phyloP scores from a whole-genome alignment of 257 asterid species.

The Hygrophila difformis region DNA sequence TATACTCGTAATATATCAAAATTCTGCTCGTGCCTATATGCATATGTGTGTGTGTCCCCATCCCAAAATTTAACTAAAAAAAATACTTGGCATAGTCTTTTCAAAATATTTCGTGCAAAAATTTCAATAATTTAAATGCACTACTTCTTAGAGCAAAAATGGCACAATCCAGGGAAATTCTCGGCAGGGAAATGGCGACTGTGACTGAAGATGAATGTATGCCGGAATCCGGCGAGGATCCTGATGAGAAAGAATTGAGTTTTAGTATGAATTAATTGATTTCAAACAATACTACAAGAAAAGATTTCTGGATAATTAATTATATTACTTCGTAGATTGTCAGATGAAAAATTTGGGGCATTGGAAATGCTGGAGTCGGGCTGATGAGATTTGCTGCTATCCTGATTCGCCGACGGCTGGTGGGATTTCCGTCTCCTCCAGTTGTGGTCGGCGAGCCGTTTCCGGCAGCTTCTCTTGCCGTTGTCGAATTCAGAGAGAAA shows the following conservation, averaged over 20 bases:
- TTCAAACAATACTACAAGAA: background rate
- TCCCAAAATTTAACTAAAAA: too few relatives aligned
- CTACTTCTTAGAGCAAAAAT: too few relatives aligned
- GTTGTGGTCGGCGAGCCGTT: constrained; percentile 90
- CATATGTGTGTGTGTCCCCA: too few relatives aligned
- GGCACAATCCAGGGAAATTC: constrained; percentile 65
- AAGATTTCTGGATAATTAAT: background rate
- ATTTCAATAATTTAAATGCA: too few relatives aligned
- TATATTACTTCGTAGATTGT: constrained; percentile 33
- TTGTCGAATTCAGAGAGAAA: constrained; percentile 82
- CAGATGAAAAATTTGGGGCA: constrained; percentile 39
- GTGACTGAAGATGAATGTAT: constrained; percentile 61
- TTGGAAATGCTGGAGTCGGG: constrained; percentile 20
- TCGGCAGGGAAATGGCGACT: constrained; percentile 60
- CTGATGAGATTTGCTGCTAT: constrained; percentile 34
- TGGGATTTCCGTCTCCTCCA: constrained; percentile 76
- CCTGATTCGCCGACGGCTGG: constrained; percentile 47
- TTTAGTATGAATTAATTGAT: background rate
- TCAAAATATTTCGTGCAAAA: too few relatives aligned
- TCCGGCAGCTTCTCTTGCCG: constrained; percentile 94
- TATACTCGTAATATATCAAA: too few relatives aligned
- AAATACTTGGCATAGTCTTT: too few relatives aligned
- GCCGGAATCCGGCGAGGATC: constrained; percentile 74
- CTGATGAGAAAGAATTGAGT: constrained; percentile 12
- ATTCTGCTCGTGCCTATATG: too few relatives aligned